Conservation (phyloP, 2,329 filamentous ascomycete species). For the Fusarium sp. region DNA sequence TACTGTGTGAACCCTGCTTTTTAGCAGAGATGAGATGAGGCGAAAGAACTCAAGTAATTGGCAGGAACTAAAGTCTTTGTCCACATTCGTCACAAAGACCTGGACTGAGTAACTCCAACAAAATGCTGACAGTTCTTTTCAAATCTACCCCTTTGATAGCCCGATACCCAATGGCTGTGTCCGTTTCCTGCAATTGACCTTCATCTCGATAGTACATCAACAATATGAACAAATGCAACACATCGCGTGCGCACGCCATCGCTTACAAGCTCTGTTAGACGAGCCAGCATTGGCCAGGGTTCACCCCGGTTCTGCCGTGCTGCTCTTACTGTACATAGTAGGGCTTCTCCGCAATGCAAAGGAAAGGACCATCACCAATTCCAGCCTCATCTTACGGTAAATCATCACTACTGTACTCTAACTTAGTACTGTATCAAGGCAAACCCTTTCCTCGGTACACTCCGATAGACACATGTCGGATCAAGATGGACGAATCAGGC, state of each 20-base stretch:
- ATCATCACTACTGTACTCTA: slow-evolving; percentile 17
- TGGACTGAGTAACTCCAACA: not conserved
- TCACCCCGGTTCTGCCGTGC: slow-evolving; percentile 36
- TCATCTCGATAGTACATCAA: slow-evolving; percentile 5
- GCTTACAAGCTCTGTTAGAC: slow-evolving; percentile 29
- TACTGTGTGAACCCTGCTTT: slow-evolving; percentile 40
- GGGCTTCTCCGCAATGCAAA: slow-evolving; percentile 35
- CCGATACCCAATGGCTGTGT: not conserved
- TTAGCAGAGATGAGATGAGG: slow-evolving; percentile 22
- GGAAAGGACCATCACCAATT: slow-evolving; percentile 17
- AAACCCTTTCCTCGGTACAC: slow-evolving; percentile 27
- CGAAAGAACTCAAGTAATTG: slow-evolving; percentile 30
- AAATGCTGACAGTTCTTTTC: slow-evolving; percentile 11
- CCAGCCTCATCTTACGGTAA: slow-evolving; percentile 29
- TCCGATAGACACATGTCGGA: slow-evolving; percentile 31
- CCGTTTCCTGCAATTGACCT: not conserved
- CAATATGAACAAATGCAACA: slow-evolving; percentile 24
- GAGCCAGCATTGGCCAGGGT: slow-evolving; percentile 31
- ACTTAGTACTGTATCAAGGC: not conserved
- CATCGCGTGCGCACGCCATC: slow-evolving; percentile 36
- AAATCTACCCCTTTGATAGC: not conserved
- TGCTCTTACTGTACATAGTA: slow-evolving; percentile 6
- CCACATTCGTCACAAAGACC: slow-evolving; percentile 38
- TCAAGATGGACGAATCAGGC: slow-evolving; percentile 26
- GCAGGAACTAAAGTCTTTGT: slow-evolving; percentile 30